Evolutionary conservation across 306 rosid genomes (phyloP).

Genomic region (Macrotyloma uniflorum): DNA sequence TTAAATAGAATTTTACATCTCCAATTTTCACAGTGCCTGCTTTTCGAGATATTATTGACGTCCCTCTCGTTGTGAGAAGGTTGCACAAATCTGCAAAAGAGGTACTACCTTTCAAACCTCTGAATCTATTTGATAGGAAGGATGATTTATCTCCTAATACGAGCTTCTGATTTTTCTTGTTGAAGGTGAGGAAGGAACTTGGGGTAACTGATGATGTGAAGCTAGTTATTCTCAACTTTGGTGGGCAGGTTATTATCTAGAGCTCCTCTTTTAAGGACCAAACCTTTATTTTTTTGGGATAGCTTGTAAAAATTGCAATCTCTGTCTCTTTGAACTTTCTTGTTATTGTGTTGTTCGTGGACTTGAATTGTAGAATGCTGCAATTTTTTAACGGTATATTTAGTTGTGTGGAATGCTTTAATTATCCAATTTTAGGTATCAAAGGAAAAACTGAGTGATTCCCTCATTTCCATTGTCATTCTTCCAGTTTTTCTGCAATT

Average conservation of each 20-base stretch:
- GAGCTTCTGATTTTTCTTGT: slow-evolving; percentile 29
- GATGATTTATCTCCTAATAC: slow-evolving; percentile 29
- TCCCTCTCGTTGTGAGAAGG: slow-evolving; percentile 95
- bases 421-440: background rate
- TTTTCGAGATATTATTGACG: slow-evolving; percentile 89
- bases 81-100: slow-evolving; percentile 84
- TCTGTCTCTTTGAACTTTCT: slow-evolving; percentile 6
- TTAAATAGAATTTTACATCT: slow-evolving; percentile 23
- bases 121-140: slow-evolving; percentile 33
- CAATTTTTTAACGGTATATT: slow-evolving; percentile 10
- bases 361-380: slow-evolving; percentile 5
- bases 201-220: slow-evolving; percentile 69
- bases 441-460: background rate
- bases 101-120: slow-evolving; percentile 53
- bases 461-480: background rate
- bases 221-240: slow-evolving; percentile 90
- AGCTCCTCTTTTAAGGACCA: slow-evolving; percentile 9
- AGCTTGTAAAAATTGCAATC: slow-evolving; percentile 3
- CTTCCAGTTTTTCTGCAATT: background rate
- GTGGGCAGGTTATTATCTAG: slow-evolving; percentile 79
- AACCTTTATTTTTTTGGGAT: slow-evolving; percentile 1
- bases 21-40: slow-evolving; percentile 78
- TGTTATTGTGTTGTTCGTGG: background rate
- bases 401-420: slow-evolving; percentile 6
- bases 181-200: slow-evolving; percentile 88